phyloP scores from a whole-genome alignment of 768 basidiomycete species.

The Paxillus involutus region DNA sequence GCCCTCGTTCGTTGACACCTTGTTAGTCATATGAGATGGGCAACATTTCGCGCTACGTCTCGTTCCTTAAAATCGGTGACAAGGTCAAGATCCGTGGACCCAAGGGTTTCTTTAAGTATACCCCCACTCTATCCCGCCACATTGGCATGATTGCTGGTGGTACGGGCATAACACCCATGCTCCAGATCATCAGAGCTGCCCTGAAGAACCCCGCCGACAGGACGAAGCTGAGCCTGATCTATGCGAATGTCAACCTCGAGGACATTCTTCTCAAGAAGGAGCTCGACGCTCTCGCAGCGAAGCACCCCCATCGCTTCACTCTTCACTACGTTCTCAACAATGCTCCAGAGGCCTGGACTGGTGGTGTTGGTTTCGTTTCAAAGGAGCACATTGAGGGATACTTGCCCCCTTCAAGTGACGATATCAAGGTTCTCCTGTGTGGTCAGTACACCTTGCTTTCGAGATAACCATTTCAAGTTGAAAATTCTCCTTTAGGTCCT shows the following conservation, averaged over 20 bases:
- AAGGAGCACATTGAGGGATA: slow-evolving; percentile 86
- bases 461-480: background rate
- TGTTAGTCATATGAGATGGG: slow-evolving; percentile 92
- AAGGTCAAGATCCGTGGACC: slow-evolving; percentile 91
- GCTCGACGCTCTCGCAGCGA: slow-evolving; percentile 72
- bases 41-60: slow-evolving; percentile 90
- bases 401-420: slow-evolving; percentile 63
- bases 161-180: slow-evolving; percentile 98
- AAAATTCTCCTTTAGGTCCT: slow-evolving; percentile 44
- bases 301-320: slow-evolving; percentile 68
- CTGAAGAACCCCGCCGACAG: slow-evolving; percentile 85
- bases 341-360: slow-evolving; percentile 82
- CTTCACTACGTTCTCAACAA: slow-evolving; percentile 95
- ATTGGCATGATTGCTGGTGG: slow-evolving; percentile 98
- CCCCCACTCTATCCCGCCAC: slow-evolving; percentile 66
- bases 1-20: background rate
- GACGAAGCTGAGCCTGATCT: slow-evolving; percentile 85
- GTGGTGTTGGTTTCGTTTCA: slow-evolving; percentile 90
- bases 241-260: slow-evolving; percentile 91
- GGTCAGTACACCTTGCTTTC: slow-evolving; percentile 48
- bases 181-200: slow-evolving; percentile 94
- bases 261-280: slow-evolving; percentile 92
- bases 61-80: slow-evolving; percentile 83
- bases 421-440: slow-evolving; percentile 87
- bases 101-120: slow-evolving; percentile 92